Evolutionary conservation across 2,329 filamentous ascomycete genomes (phyloP), one percentile per base, ranked within the genome.

Genomic region (Trichoderma sp.): DNA sequence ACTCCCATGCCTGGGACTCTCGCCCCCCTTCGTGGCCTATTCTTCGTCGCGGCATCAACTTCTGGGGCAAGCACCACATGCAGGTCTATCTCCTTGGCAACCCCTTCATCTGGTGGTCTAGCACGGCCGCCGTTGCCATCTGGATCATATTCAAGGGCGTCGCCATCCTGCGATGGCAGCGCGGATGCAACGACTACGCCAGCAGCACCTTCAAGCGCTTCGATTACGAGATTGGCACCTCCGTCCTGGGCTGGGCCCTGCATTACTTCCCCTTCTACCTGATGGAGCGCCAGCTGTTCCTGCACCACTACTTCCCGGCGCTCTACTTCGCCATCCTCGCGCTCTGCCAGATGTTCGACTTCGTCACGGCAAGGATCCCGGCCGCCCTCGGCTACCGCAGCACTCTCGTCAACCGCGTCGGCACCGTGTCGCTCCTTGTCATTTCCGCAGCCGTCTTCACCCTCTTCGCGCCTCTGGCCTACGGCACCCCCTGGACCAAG

Each of bases 201-300:
- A 88, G 90, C 75, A 77, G 87, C 56, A 90, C 85, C 45, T 96
- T 98, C 84, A 97, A 97, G 81, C 92, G 95, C 64, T 99, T 98
- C 77, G 95, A 98, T 78, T 98, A 97, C 74, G 95, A 99, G 78
- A 87, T 98, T 66, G 95, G 95, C 67, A 92, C 88, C 61, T 92
- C 88, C 19, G 90, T 97, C 39, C 85, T 99, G 9, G 95, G 91
- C 70, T 99, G 95, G 95, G 92, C 91, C 55, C 90, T 99, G 78
- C 95, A 99, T 79, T 99, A 97, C 82, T 98, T 99, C 83, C 95
- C 95, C 12, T 99, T 99, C 82, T 99, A 88, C 81, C 85, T 99
- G 65, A 98, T 99, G 95, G 88, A 95, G 75, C 93, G 95, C 72
- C 95, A 99, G 79, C 88, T 99, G 43, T 99, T 99, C 85, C 83